These are phyloP conservation scores for Fraxinus platypoda DNA, from an alignment of 305 asterid species.

Conservation along the genomic window DNA sequence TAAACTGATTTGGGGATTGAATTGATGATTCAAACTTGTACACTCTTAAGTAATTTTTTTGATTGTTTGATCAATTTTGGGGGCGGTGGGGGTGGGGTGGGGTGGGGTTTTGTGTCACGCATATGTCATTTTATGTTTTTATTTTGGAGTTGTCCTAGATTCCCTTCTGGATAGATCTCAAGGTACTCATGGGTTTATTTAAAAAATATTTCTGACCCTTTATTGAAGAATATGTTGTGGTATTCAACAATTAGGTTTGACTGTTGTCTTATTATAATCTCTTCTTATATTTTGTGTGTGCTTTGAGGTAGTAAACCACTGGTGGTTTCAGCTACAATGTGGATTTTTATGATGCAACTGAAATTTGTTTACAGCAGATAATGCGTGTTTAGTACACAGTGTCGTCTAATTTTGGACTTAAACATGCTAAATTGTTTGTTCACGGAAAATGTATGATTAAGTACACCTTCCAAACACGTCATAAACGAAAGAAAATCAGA, in stretches of 20 bases:
- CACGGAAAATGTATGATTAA: neutral
- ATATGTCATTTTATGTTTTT: slow-evolving; percentile 23
- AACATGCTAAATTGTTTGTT: slow-evolving; percentile 1
- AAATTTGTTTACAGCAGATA: neutral
- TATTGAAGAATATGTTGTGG: neutral
- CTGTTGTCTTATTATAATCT: slow-evolving; percentile 12
- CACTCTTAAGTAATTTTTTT: neutral
- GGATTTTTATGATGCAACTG: neutral
- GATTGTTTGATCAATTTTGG: neutral
- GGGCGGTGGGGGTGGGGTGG: slow-evolving; percentile 5
- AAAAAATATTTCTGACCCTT: slow-evolving; percentile 1
- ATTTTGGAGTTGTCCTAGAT: slow-evolving; percentile 25
- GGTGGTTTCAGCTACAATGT: neutral
- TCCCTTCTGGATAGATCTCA: slow-evolving; percentile 12
- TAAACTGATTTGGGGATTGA: neutral
- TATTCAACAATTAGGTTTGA: slow-evolving; percentile 22
- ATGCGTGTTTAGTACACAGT: neutral
- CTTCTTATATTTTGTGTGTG: neutral
- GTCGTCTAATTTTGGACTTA: neutral
- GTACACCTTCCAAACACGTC: neutral
- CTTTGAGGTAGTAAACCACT: neutral
- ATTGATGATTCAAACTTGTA: slow-evolving; percentile 18
- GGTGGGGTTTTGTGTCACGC: slow-evolving; percentile 11
- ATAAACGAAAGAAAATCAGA: neutral
- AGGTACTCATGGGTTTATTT: slow-evolving; percentile 12